Conservation (phyloP, 805 yeast species). For the Wickerhamiella sergipiensis region DNA sequence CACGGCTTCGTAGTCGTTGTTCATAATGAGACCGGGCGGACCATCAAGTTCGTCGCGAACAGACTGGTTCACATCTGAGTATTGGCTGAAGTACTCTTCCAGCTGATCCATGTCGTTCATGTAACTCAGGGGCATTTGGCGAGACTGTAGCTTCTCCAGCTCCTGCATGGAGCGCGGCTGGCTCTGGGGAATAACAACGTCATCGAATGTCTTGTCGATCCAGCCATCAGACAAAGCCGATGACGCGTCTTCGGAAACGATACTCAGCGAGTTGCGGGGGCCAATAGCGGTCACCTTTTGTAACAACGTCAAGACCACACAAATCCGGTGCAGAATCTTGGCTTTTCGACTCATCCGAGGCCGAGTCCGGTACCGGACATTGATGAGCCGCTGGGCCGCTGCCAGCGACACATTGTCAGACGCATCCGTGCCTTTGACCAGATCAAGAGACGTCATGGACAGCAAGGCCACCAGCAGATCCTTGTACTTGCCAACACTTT, state of each 20-base stretch:
- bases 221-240: conserved; percentile 12
- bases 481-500: conserved; percentile 52
- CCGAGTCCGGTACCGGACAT: conserved; percentile 51
- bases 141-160: conserved; percentile 7
- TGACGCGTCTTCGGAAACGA: background rate
- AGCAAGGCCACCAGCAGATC: conserved; percentile 72
- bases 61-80: conserved; percentile 3
- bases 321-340: conserved; percentile 59
- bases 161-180: conserved; percentile 2
- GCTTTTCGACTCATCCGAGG: conserved; percentile 65
- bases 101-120: conserved; percentile 17
- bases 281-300: conserved; percentile 58
- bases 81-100: conserved; percentile 17
- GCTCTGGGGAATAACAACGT: conserved; percentile 11
- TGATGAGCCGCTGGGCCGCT: conserved; percentile 64
- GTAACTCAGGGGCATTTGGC: conserved; percentile 13
- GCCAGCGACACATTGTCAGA: conserved; percentile 65
- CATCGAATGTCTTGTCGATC: conserved; percentile 18
- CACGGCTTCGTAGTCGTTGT: conserved; percentile 12
- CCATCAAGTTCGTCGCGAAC: background rate
- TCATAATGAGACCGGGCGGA: background rate
- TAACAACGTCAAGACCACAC: conserved; percentile 56
- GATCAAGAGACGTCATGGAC: conserved; percentile 78
- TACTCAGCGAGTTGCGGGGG: conserved; percentile 6
- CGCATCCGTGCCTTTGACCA: conserved; percentile 83